Evolutionary conservation across 2,329 filamentous ascomycete genomes (phyloP), one percentile per base, ranked within the genome.

Genomic region (Tolypocladium paradoxum): DNA sequence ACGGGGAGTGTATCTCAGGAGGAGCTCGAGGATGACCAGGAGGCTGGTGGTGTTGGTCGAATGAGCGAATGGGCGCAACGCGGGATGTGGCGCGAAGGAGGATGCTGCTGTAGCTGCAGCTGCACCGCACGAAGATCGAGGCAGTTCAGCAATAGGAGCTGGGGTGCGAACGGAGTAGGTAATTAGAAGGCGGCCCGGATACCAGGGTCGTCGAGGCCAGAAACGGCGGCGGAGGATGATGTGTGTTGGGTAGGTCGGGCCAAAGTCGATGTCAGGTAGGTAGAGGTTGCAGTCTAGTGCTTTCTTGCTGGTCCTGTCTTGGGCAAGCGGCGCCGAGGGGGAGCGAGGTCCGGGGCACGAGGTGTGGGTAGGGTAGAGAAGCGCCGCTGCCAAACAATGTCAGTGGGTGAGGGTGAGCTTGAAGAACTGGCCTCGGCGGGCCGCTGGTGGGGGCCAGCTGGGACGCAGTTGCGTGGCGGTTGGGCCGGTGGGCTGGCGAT

Each of bases 381-480:
- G 48, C 48, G 54, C 50, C 43, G 35, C 48, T 56, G 53, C 43
- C 49, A 34, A 53, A 53, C 48, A 40, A 55, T 51, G 55, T 56
- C 55, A 55, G 55, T 54, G 55, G 55, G 43, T 47, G 38, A 43
- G 18, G 24, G 43, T 37, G 48, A 50, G 48, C 34, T 45, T 52
- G 36, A 51, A 49, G 55, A 56, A 54, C 38, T 52, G 54, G 43
- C 50, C 50, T 53, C 54, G n/a, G 52, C 55, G 55, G 54, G 54
- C 54, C 55, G 55, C 38, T 33, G 36, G 55, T 56, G 55, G 55
- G 53, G 55, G 20, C 18, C 48, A 48, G 46, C 38, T 31, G 50
- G 29, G 45, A 51, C 45, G 31, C 36, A 43, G 31, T 37, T 49
- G 47, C 48, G 48, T 40, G 52, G 49, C 51, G 49, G 55, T 53